Conservation (phyloP, 495 filamentous ascomycete genomes). For the Symbiotaphrina buchneri region DNA sequence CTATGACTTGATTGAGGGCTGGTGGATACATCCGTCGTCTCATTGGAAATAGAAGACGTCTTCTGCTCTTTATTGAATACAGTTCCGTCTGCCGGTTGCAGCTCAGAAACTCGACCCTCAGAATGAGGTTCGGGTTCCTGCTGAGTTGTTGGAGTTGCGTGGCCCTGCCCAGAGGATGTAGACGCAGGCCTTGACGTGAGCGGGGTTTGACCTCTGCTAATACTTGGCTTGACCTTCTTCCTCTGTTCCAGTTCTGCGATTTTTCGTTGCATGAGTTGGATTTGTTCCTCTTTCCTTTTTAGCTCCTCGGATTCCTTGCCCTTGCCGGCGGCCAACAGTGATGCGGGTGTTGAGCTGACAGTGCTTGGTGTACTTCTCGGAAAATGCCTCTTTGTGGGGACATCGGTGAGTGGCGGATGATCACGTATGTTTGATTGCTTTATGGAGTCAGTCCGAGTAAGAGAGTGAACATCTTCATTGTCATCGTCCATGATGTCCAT, state of each 20-base stretch:
- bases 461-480: slow-evolving; percentile 12
- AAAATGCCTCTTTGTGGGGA: slow-evolving; percentile 7
- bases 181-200: slow-evolving; percentile 10
- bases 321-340: slow-evolving; percentile 3
- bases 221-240: slow-evolving; percentile 28
- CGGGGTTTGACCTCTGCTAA: slow-evolving; percentile 16
- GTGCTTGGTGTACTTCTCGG: slow-evolving; percentile 9
- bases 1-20: too few species aligned
- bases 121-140: too few species aligned
- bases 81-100: too few species aligned
- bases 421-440: slow-evolving; percentile 12
- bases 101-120: too few species aligned
- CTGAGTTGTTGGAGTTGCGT: not conserved
- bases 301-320: slow-evolving; percentile 25
- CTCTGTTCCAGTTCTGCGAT: slow-evolving; percentile 59
- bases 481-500: slow-evolving; percentile 21
- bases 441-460: slow-evolving; percentile 6
- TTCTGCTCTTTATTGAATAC: too few species aligned
- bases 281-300: slow-evolving; percentile 39
- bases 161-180: too few species aligned
- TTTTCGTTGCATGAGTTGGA: slow-evolving; percentile 48
- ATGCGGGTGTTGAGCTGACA: slow-evolving; percentile 3
- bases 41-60: too few species aligned
- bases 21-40: too few species aligned
- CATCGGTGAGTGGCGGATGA: slow-evolving; percentile 20